Base-by-base conservation (phyloP, 108 stramenopile genomes). In the Skeletonema menzelii region DNA sequence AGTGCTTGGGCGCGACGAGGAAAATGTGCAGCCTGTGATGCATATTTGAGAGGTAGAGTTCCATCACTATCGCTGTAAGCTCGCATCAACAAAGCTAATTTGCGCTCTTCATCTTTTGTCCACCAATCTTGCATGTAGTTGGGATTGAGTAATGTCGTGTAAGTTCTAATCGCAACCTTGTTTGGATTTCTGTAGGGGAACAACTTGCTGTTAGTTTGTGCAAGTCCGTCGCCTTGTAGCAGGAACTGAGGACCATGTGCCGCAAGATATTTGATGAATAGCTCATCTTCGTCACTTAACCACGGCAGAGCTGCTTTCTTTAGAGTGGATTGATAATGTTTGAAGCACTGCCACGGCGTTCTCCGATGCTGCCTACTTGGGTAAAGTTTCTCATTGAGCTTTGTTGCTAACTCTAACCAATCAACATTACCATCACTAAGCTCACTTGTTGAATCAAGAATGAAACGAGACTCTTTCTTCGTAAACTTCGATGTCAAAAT, bases 261-360 rank as follows among this genome's bases (percentile, higher is more conserved):
- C 8, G 87, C 87, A 13, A 86, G 59, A 62, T 85, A 87, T 11
- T 86, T 84, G 26, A 90, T 71, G 11, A 90, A 56, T 10, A 86
- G 56, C 63, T 84, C 87, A 63, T 90, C 89, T 53, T 87, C 83
- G 40, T 81, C 84, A 24, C 78, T 65, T 40, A 82, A 80, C 78
- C 82, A 89, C 24, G 82, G 73, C 12, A 69, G 65, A 61, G 77
- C 59, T 63, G 58, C 46, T 49, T 49, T 61, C 65, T 67, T 77
- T 1, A 79, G 55, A 46, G 42, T 81, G 34, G 77, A 75, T 60
- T 77, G 40, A 49, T 73, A 87, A 27, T 71, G 42, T 37, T 60
- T 67, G 67, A 87, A 82, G 53, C 72, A 84, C 76, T 75, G 74
- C 84, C 84, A 87, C 31, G 78, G 77, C 28, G 86, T 83, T 57